phyloP scores from a whole-genome alignment of 495 filamentous ascomycete species.

The Lepidopterella palustris region DNA sequence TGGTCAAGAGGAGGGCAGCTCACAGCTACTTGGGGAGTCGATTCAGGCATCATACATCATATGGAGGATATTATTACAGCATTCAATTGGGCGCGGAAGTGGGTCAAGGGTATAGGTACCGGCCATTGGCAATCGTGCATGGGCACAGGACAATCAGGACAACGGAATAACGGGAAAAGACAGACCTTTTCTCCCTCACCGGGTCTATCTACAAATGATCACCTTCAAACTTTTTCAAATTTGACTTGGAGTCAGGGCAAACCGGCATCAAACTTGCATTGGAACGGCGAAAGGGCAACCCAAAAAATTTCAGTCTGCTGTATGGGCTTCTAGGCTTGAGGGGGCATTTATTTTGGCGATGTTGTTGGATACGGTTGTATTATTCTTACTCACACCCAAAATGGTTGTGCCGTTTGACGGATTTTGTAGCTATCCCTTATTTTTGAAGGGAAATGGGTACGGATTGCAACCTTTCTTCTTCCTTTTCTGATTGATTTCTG shows the following conservation, averaged over 20 bases:
- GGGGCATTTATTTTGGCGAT: neutral
- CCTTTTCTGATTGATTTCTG: neutral
- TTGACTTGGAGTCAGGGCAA: neutral
- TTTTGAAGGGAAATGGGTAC: too few relatives aligned
- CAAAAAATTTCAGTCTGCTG: too few relatives aligned
- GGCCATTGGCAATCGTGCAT: too few relatives aligned
- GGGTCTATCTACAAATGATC: too few relatives aligned
- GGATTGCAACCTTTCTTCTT: too few relatives aligned
- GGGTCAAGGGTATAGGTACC: too few relatives aligned
- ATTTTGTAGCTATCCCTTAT: neutral
- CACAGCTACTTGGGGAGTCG: too few relatives aligned
- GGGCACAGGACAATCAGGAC: too few relatives aligned
- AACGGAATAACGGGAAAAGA: too few relatives aligned
- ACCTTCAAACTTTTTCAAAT: neutral
- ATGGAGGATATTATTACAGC: neutral
- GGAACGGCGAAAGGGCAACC: neutral
- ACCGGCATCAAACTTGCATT: neutral
- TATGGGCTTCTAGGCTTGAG: too few relatives aligned
- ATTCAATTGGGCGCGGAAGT: neutral
- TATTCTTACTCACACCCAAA: constrained; percentile 1
- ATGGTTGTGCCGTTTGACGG: neutral
- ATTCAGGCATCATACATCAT: neutral
- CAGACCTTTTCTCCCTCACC: too few relatives aligned
- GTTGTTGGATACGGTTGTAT: neutral
- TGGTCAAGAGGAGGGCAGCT: neutral